phyloP scores from a whole-genome alignment of 805 yeast genomes.

The Teunomyces gatunensis region DNA sequence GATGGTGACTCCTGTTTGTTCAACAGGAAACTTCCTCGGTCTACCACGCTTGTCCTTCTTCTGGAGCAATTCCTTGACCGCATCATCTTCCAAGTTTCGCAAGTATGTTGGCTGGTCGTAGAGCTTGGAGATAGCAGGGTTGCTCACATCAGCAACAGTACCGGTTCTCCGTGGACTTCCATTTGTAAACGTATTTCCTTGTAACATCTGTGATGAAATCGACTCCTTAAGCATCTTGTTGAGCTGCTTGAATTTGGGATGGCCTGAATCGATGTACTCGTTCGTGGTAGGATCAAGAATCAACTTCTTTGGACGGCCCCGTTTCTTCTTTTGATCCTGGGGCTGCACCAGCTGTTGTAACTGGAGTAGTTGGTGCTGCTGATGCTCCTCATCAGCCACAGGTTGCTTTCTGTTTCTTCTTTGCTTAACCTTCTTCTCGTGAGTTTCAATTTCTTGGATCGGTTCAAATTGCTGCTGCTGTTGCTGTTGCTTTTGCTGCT shows the following conservation, averaged over 20 bases:
- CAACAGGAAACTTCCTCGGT: conserved; percentile 50
- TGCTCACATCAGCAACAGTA: conserved; percentile 2
- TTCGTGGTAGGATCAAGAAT: conserved; percentile 42
- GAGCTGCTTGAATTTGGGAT: conserved; percentile 40
- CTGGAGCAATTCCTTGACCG: conserved; percentile 32
- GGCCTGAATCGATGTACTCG: conserved; percentile 39
- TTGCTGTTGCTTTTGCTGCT: conserved; percentile 7
- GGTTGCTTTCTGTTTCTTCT: conserved; percentile 4
- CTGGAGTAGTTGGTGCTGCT: conserved; percentile 5
- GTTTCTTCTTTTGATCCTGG: conserved; percentile 28
- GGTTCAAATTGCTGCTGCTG: conserved; percentile 1
- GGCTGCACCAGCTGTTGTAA: conserved; percentile 1
- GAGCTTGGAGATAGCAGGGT: conserved; percentile 14
- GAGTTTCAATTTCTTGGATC: conserved; percentile 5
- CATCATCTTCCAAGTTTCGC: conserved; percentile 30
- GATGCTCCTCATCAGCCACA: conserved; percentile 11
- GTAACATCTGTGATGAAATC: background rate
- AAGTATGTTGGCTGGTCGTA: conserved; percentile 29
- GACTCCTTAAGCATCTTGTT: conserved; percentile 26
- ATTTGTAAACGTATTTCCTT: conserved; percentile 4
- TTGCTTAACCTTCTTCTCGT: conserved; percentile 5
- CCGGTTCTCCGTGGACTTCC: background rate
- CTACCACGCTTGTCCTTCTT: conserved; percentile 49
- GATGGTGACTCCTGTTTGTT: conserved; percentile 43
- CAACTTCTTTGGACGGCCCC: conserved; percentile 43